Base-by-base conservation (phyloP, 2,329 filamentous ascomycete species). In the Raffaelea deltoideospora region DNA sequence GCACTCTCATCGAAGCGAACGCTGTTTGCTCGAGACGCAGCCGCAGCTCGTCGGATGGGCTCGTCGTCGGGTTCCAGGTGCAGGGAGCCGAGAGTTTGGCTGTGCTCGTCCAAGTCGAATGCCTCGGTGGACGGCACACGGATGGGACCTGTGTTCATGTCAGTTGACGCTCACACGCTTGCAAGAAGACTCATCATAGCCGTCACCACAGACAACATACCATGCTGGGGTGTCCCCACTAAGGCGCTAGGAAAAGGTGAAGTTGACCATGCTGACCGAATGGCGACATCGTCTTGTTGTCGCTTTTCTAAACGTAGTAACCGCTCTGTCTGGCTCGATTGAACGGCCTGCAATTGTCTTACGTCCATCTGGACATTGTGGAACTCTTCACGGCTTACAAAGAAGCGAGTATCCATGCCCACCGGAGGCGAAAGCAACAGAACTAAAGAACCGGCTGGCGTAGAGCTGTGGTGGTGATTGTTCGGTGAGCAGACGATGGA, bases 1-100 rank as follows among this genome's bases (percentile, higher is more conserved):
- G 73, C 86, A 51, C 85, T 94, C 54, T 96, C 88, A 52, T 96
- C 90, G 50, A 98, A 98, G 27, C 90, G 82, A 47, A 98, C 90
- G 52, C 90, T 96, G 54, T 96, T 96, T 33, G 90, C 88, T 48
- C 90, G 73, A 15, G 90, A 98, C 15, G 85, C 80, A 17, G 83
- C 84, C 37, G 90, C 84, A 2, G 44, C 44, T 44, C 88, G 74
- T 27, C 85, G 76, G 39, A 85, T 77, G 23, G 82, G 82, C 52
- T 87, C 81, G 43, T 96, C 86, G 43, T 94, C 87, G 5, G 79
- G 71, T 45, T 94, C 88, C 7, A 96, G 66, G 41, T 87, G 83
- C 40, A 95, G 68, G 37, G 81, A 84, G 35, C 78, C 79, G 34
- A 93, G 70, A 41, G 78, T 82, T 50, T 80, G 80, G 33, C 80